phyloP scores from a whole-genome alignment of 1,284 basidiomycete genomes.

The Singerocomus inundabilis region DNA sequence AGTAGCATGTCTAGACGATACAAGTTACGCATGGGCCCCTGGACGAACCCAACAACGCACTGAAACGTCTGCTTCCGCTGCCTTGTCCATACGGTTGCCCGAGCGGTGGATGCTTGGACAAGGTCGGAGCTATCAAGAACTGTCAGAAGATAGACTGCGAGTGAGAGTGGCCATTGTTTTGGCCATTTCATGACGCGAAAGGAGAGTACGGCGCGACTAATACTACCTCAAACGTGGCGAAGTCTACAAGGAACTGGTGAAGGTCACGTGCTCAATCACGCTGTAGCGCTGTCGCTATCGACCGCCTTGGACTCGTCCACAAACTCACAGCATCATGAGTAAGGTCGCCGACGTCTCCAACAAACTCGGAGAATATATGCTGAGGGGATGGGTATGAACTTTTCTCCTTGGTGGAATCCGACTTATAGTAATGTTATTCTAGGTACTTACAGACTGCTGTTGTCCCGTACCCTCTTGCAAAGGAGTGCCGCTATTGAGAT shows the following conservation, averaged over 20 bases:
- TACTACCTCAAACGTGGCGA: conserved; percentile 18
- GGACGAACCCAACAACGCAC: conserved; percentile 37
- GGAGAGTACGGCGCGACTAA: conserved; percentile 5
- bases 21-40: conserved; percentile 1
- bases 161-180: conserved; percentile 55
- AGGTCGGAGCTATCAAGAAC: conserved; percentile 45
- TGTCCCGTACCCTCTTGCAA: conserved; percentile 56
- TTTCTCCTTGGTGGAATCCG: not conserved
- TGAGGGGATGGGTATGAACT: conserved; percentile 69
- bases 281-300: not conserved
- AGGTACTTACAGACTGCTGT: conserved; percentile 66
- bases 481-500: conserved; percentile 64
- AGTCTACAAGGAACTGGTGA: not conserved
- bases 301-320: not conserved
- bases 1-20: conserved; percentile 55
- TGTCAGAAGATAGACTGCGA: conserved; percentile 48
- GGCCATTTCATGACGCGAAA: conserved; percentile 60
- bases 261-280: conserved; percentile 25
- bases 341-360: conserved; percentile 55
- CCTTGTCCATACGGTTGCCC: conserved; percentile 51
- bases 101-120: conserved; percentile 33
- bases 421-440: conserved; percentile 15
- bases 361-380: conserved; percentile 66
- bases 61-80: conserved; percentile 60
- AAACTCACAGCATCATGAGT: conserved; percentile 40